phyloP scores from a whole-genome alignment of 768 basidiomycete genomes.

The Podaxis carcinomalis region DNA sequence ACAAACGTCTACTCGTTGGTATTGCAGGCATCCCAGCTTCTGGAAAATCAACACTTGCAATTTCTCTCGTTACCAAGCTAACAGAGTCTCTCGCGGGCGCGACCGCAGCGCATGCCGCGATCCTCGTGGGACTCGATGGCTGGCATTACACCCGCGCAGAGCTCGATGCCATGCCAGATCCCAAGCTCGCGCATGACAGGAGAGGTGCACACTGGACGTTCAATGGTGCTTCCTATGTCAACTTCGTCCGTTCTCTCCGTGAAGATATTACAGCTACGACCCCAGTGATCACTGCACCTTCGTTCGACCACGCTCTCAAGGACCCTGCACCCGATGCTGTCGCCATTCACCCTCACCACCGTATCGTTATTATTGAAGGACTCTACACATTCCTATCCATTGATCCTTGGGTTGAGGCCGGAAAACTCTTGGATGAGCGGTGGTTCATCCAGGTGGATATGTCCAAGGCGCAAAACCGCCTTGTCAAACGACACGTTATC shows the following conservation, averaged over 20 bases:
- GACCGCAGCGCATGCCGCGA: constrained; percentile 30
- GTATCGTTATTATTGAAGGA: constrained; percentile 85
- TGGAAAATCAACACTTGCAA: constrained; percentile 79
- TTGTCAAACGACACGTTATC: constrained; percentile 70
- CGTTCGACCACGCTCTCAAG: constrained; percentile 85
- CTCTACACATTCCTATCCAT: constrained; percentile 80
- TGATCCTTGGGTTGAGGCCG: constrained; percentile 68
- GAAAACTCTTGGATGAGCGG: constrained; percentile 66
- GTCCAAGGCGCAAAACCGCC: constrained; percentile 49
- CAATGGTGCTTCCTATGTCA: constrained; percentile 65
- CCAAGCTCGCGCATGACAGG: constrained; percentile 71
- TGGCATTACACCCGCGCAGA: constrained; percentile 86
- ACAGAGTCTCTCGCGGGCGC: constrained; percentile 37
- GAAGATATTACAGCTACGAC: constrained; percentile 14
- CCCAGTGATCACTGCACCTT: constrained; percentile 58
- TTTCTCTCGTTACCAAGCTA: constrained; percentile 46
- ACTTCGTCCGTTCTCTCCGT: constrained; percentile 60
- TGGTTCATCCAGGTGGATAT: constrained; percentile 67
- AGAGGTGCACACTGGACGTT: constrained; percentile 94
- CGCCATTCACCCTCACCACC: constrained; percentile 55
- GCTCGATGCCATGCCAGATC: constrained; percentile 73
- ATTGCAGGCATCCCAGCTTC: constrained; percentile 80
- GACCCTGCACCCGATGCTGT: constrained; percentile 69
- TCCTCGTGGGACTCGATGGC: constrained; percentile 82
- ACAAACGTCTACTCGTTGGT: constrained; percentile 61